These are phyloP conservation scores for Spiraea crenata DNA, from an alignment of 331 rosid species.

Conservation along the genomic window DNA sequence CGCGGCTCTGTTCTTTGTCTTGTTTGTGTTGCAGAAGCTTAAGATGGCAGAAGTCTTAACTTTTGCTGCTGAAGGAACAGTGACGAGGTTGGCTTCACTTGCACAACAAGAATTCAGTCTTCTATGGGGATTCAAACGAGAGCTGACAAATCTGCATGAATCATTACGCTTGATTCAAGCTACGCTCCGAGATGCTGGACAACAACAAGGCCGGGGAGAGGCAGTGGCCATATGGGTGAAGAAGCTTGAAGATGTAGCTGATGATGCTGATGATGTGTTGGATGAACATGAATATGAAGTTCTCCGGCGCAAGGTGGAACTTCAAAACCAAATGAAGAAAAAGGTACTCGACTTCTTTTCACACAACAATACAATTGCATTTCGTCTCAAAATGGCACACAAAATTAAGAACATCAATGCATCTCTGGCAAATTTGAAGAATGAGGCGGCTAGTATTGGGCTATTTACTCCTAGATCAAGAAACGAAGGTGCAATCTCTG, in stretches of 20 bases:
- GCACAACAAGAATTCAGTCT: no score
- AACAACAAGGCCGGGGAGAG: no score
- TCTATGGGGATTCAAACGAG: no score
- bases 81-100: no score
- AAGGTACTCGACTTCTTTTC: conserved; percentile 12
- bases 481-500: background rate
- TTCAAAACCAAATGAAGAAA: background rate
- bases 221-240: background rate
- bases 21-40: no score
- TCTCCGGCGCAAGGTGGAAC: conserved; percentile 10
- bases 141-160: no score
- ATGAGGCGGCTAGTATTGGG: background rate
- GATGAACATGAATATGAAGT: conserved; percentile 12
- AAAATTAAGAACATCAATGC: no score
- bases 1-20: no score
- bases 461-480: background rate
- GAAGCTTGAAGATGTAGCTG: background rate
- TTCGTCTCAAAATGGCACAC: background rate
- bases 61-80: no score
- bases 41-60: no score
- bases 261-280: background rate
- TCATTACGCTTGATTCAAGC: no score
- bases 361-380: background rate
- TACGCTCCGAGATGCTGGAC: no score
- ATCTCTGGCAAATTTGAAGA: background rate